Base-by-base conservation (phyloP, 2,329 filamentous ascomycete genomes). In the Penicillium verrucosum region DNA sequence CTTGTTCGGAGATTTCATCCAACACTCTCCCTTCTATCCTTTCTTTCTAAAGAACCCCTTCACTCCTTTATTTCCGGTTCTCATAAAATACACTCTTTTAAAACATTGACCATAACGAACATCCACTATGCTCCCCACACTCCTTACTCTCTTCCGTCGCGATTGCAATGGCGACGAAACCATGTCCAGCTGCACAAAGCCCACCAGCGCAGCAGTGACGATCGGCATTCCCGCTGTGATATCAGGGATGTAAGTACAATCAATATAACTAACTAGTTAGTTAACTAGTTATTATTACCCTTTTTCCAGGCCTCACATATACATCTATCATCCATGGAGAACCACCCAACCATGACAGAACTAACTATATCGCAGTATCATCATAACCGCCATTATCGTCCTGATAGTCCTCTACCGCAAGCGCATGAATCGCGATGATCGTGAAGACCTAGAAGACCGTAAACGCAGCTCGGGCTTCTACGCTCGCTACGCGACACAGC, bases 101-200 rank as follows among this genome's bases (percentile, higher is more conserved):
- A 25, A 25, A 46, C 43, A 12, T 44, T 12, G 6, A 30, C n/a
- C 16, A 43, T 18, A 18, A 44, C 37, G 18, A 14, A 25, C 16
- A 27, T 25, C 9, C n/a, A 27, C 3, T 29, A 56, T 55, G 52
- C 1, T 40, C 11, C 36, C 53, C 27, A 41, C 53, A 51, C 47
- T 56, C 54, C 27, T 52, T 41, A 34, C 41, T 29, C 4, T 56
- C n/a, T 32, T 56, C 36, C 54, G 54, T 27, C 49, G 54, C 5
- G 54, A 56, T 4, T 52, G 48, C 54, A 18, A 56, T 34, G 48
- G 53, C 27, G 53, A 56, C 11, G 53, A 56, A 16, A 55, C 46
- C 11, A 34, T 44, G 37, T 56, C 53, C 14, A 52, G 53, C 47
- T 56, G 53, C 41, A 30, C 47, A 32, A 56, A 56, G 34, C 54